Evolutionary conservation across 2,329 filamentous ascomycete genomes (phyloP), one percentile per base, ranked within the genome.

Genomic region (Diaporthe sp.): DNA sequence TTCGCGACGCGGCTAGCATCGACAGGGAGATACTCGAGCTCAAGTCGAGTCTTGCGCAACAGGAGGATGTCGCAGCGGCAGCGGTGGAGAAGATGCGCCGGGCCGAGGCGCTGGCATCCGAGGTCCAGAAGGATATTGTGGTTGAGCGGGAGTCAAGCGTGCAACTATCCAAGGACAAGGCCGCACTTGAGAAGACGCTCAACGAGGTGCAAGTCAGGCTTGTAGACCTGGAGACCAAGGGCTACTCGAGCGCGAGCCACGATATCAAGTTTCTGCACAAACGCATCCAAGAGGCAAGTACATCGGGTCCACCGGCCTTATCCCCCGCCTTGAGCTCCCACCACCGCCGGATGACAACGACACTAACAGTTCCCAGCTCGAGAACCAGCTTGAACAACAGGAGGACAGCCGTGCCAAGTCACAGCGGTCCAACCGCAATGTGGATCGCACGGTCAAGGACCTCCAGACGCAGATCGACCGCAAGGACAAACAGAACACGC

Each of bases 51-150:
- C 90, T 98, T 47, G 96, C 96, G 5, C 95, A 98, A 81, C 95
- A 98, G 81, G 95, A 98, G 85, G 96, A 99, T 82, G 93, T 98
- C 75, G 94, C 95, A 15, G 91, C 94, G 0, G 96, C 97, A 4
- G 96, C 96, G 0, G 93, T 98, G 55, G 96, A 97, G 81, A 98
- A 98, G 88, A 99, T 99, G 97, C 92, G 96, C 73, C 93, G 96
- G 34, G 95, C 97, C 2, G 96, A 99, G 82, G 94, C 95, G 6
- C 87, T 98, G 44, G 93, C 93, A 1, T 91, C 93, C 12, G 97
- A 99, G 84, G 93, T 98, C 78, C 96, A 98, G 82, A 98, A 97
- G 83, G 97, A 99, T 81, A 95, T 98, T 77, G 92, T 93, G 25
- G 91, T 91, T 10, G 96, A 98, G 86, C 92, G 96, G 13, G 97